Percentiles rank a stretch among this genome's conserved stretches.
Evolutionary conservation across 371 early-diverging fungal genomes (phyloP).

Genomic region (Ecytonucleospora hepatopenaei): DNA sequence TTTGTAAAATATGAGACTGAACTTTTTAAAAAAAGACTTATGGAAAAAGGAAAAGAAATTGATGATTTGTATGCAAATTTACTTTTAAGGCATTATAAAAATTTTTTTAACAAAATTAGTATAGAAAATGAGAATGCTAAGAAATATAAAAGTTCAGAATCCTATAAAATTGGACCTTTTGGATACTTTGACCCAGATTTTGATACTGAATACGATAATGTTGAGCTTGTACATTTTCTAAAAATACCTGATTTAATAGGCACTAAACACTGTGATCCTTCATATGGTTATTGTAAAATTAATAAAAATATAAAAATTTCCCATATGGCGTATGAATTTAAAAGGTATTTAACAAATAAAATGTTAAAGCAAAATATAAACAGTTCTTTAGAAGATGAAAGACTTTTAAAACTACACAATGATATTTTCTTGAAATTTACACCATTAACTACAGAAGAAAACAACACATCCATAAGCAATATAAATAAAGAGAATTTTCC

Average conservation of each 20-base stretch:
- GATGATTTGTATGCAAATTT: conserved; percentile 28
- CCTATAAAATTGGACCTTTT: neutral
- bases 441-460: neutral
- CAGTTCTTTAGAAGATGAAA: too few species aligned
- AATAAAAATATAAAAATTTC: conserved; percentile 17
- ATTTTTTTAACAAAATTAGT: conserved; percentile 6
- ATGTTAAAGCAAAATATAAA: neutral
- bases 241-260: conserved; percentile 31
- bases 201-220: neutral
- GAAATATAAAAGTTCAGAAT: conserved; percentile 2
- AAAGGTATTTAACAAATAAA: conserved; percentile 5
- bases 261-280: conserved; percentile 18
- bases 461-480: conserved; percentile 6
- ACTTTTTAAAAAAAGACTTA: conserved; percentile 37
- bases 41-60: conserved; percentile 5
- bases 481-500: conserved; percentile 36
- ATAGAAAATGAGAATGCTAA: conserved; percentile 10
- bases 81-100: conserved; percentile 26
- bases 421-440: conserved; percentile 18
- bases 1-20: conserved; percentile 48
- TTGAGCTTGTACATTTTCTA: conserved; percentile 43
- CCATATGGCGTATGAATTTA: conserved; percentile 37
- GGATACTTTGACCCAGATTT: neutral
- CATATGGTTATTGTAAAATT: conserved; percentile 28
- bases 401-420: conserved; percentile 22